These are phyloP conservation scores for Pichia sporocuriosa DNA, from an alignment of 805 yeast genomes.

Conservation along the genomic window DNA sequence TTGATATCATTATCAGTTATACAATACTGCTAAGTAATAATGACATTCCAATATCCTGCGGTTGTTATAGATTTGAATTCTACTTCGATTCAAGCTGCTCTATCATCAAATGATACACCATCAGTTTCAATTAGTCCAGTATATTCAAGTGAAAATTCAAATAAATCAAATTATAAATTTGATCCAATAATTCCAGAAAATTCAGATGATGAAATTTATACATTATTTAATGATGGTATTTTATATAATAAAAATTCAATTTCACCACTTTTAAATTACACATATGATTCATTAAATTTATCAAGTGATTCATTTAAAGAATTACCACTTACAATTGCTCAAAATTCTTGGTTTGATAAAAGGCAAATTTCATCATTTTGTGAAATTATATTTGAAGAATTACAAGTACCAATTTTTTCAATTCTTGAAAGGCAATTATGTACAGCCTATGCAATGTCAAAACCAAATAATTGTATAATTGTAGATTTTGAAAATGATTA, in stretches of 20 bases:
- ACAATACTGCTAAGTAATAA: slow-evolving; percentile 13
- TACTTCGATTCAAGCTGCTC: slow-evolving; percentile 59
- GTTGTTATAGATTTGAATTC: slow-evolving; percentile 69
- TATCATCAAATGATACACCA: slow-evolving; percentile 60
- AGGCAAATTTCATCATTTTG: slow-evolving; percentile 51
- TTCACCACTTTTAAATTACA: slow-evolving; percentile 59
- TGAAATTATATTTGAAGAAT: slow-evolving; percentile 68
- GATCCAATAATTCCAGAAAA: slow-evolving; percentile 9
- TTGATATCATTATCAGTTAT: not conserved
- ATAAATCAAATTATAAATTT: not conserved
- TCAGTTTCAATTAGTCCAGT: slow-evolving; percentile 49
- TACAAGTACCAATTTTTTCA: slow-evolving; percentile 71
- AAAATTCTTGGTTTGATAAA: slow-evolving; percentile 60
- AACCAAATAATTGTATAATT: slow-evolving; percentile 64
- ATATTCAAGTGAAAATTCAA: slow-evolving; percentile 33
- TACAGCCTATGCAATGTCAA: slow-evolving; percentile 70
- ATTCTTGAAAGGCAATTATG: slow-evolving; percentile 73
- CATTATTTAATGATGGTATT: slow-evolving; percentile 55
- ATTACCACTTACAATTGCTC: slow-evolving; percentile 53
- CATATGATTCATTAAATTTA: slow-evolving; percentile 47
- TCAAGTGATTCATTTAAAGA: slow-evolving; percentile 40
- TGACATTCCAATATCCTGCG: slow-evolving; percentile 37
- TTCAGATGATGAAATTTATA: slow-evolving; percentile 46
- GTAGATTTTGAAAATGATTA: slow-evolving; percentile 73
- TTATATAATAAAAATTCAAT: slow-evolving; percentile 71